These are phyloP conservation scores for Rhodotorula sp. DNA, from an alignment of 1,284 basidiomycete genomes.

Conservation along the genomic window DNA sequence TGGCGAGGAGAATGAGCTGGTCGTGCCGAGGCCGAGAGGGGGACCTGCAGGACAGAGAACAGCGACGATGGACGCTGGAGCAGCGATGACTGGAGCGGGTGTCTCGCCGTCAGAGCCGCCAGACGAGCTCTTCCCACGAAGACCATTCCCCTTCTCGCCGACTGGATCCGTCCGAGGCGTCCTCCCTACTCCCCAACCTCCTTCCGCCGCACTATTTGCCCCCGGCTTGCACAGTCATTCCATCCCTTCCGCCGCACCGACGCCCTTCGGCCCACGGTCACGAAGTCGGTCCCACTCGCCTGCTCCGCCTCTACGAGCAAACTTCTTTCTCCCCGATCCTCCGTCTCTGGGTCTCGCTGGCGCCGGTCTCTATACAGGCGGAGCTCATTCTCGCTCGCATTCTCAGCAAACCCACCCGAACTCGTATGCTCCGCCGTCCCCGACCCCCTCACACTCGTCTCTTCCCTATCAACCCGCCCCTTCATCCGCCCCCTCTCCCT, in stretches of 20 bases:
- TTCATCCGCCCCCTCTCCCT: conserved; percentile 37
- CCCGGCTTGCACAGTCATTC: conserved; percentile 5
- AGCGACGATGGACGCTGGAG: too few species aligned
- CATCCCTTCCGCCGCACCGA: neutral
- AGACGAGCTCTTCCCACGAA: neutral
- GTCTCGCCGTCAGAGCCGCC: too few species aligned
- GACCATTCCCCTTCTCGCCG: neutral
- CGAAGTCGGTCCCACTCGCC: conserved; percentile 3
- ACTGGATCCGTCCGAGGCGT: neutral
- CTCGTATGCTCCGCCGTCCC: conserved; percentile 1
- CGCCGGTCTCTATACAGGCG: too few species aligned
- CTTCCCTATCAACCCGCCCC: neutral
- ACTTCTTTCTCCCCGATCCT: neutral
- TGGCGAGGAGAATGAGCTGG: conserved; percentile 52
- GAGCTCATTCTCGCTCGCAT: neutral
- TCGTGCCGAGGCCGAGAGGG: too few species aligned
- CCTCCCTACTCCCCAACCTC: conserved; percentile 2
- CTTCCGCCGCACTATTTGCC: conserved; percentile 27
- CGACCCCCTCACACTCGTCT: conserved; percentile 6
- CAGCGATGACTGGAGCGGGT: too few species aligned
- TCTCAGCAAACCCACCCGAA: conserved; percentile 15
- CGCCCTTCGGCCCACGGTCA: conserved; percentile 1
- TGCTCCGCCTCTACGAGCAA: neutral
- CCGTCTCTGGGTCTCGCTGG: too few species aligned
- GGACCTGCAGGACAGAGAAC: too few species aligned